Conservation (phyloP, 306 rosid species). For the Senna siamea region DNA sequence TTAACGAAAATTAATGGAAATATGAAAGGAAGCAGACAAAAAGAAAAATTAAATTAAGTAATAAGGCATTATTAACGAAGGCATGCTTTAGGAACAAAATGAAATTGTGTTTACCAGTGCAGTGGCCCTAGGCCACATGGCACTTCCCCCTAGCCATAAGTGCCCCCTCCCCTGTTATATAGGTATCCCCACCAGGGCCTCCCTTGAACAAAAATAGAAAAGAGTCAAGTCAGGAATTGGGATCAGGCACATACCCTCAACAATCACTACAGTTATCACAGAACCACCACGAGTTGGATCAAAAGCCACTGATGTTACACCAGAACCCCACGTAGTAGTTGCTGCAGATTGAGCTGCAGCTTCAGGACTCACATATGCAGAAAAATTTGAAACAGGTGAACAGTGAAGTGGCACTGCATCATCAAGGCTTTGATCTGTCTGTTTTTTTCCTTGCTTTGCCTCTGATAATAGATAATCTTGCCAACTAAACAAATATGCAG, state of each 20-base stretch:
- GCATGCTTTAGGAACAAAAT: slow-evolving; percentile 15
- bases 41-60: too few relatives aligned
- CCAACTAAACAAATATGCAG: slow-evolving; percentile 95
- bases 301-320: slow-evolving; percentile 97
- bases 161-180: neutral
- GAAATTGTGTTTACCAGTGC: slow-evolving; percentile 20
- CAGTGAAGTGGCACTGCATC: slow-evolving; percentile 85
- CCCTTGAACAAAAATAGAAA: neutral
- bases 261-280: slow-evolving; percentile 91
- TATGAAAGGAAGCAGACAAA: too few relatives aligned
- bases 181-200: neutral
- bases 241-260: slow-evolving; percentile 72
- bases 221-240: neutral
- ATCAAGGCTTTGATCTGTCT: slow-evolving; percentile 62
- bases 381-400: slow-evolving; percentile 97
- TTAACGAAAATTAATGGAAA: too few relatives aligned
- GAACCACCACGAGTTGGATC: slow-evolving; percentile 99
- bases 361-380: slow-evolving; percentile 98
- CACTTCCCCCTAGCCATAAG: neutral
- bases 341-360: slow-evolving; percentile 98
- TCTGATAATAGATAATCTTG: slow-evolving; percentile 86
- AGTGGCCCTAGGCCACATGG: neutral
- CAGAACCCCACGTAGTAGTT: slow-evolving; percentile 99
- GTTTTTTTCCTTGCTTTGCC: slow-evolving; percentile 74
- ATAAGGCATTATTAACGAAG: slow-evolving; percentile 5